Evolutionary conservation across 2,329 filamentous ascomycete genomes (phyloP), one percentile per base, ranked within the genome.

Genomic region (Nothophaeocryptopus gaeumannii): DNA sequence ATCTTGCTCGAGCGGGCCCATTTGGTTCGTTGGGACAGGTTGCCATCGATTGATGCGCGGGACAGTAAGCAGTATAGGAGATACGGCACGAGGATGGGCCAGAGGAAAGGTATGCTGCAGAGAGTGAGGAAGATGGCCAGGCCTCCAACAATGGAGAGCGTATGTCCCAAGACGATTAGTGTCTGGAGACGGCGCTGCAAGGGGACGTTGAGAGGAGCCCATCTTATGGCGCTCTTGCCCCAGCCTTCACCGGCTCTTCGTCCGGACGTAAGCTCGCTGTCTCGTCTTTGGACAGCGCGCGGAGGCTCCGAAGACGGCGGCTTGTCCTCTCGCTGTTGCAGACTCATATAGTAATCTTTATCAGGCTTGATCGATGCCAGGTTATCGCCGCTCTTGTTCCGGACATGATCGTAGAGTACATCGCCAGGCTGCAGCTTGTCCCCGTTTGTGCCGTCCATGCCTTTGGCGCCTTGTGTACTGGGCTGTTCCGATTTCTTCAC

Each of bases 61-160:
- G 90, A 95, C 57, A 91, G 83, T 16, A 93, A 79, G 55, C 92
- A 82, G 66, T 95, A 88, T 50, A 96, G 77, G 36, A 95, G 78
- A 63, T 97, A 97, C 0, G 89, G 82, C 7, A 86, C 64, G 14
- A 86, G 69, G 29, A 86, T 71, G 2, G 92, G 92, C 93, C 93
- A 99, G 40, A 85, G 82, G n/a, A 97, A 74, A 1, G 93, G 93
- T 49, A 95, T 91, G 48, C 89, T 86, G 71, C 90, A 95, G 31
- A 91, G 82, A 65, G 95, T 86, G 75, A 95, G 96, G 76, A 97
- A 97, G 50, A 85, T 69, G 5, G 88, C 86, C 5, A 95, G 78
- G 39, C 68, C 60, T 32, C 70, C 68, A 31, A 68, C 73, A 51
- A 78, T 76, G 56, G 68, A 71, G 26, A 78, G 69, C 13, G 74